Evolutionary conservation across 176 grass and related monocot species (phyloP).

Genomic region (Oryza longistaminata): DNA sequence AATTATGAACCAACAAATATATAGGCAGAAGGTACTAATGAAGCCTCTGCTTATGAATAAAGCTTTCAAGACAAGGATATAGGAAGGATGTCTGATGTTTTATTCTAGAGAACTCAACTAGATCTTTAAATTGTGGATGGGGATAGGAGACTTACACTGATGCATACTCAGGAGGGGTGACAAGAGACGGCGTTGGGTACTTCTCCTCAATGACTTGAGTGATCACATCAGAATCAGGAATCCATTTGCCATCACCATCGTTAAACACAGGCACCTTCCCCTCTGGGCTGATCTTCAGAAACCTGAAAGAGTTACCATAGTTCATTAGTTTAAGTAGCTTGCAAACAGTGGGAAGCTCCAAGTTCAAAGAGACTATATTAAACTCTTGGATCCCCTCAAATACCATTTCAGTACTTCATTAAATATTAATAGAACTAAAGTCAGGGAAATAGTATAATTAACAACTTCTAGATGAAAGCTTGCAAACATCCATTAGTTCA

Average conservation of each 20-base stretch:
- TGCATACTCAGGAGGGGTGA: slow-evolving; percentile 64
- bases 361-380: neutral
- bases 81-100: too few species aligned
- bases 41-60: too few species aligned
- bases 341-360: neutral
- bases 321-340: neutral
- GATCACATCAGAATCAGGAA: slow-evolving; percentile 86
- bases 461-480: neutral
- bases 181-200: slow-evolving; percentile 67
- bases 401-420: neutral
- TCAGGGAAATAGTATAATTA: neutral
- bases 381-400: neutral
- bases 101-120: too few species aligned
- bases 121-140: too few species aligned
- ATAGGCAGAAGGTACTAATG: too few species aligned
- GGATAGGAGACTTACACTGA: slow-evolving; percentile 51
- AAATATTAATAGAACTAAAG: neutral
- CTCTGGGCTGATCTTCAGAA: slow-evolving; percentile 76
- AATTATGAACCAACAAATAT: too few species aligned
- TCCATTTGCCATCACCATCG: slow-evolving; percentile 63
- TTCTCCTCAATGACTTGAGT: slow-evolving; percentile 80
- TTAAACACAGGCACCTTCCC: slow-evolving; percentile 89
- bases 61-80: too few species aligned
- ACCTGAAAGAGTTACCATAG: slow-evolving; percentile 46
- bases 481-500: neutral